phyloP scores from a whole-genome alignment of 108 stramenopile species.

The Pinguiococcus pyrenoidosus region DNA sequence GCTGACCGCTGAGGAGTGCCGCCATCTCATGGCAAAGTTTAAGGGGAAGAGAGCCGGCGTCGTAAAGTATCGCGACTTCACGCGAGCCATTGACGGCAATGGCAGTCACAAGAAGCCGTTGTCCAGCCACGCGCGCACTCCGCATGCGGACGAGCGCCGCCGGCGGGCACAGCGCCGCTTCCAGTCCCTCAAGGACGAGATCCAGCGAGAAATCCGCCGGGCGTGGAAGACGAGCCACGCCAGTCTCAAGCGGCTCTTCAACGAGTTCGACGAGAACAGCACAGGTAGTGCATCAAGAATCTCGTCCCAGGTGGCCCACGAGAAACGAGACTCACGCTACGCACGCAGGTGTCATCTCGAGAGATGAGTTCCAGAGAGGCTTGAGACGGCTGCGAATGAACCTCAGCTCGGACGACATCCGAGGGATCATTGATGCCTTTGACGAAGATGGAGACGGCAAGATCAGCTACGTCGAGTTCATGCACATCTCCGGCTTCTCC shows the following conservation, averaged over 20 bases:
- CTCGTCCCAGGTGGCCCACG: too few species aligned
- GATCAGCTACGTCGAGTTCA: neutral
- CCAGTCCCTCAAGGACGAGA: neutral
- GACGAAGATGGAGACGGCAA: slow-evolving; percentile 7
- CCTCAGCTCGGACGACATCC: slow-evolving; percentile 1
- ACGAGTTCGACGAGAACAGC: slow-evolving; percentile 3
- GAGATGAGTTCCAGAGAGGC: slow-evolving; percentile 11
- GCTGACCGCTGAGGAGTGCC: too few species aligned
- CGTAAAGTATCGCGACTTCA: neutral
- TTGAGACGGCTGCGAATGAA: slow-evolving; percentile 5
- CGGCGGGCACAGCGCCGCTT: neutral
- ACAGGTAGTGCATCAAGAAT: too few species aligned
- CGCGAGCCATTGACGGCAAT: neutral
- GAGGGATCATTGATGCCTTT: slow-evolving; percentile 1
- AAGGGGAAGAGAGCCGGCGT: too few species aligned
- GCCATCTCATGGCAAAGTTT: too few species aligned
- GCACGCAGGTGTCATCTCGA: too few species aligned
- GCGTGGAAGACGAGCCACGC: too few species aligned
- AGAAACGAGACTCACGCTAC: neutral
- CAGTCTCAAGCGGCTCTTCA: slow-evolving; percentile 11
- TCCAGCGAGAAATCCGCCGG: too few species aligned
- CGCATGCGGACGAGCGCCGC: neutral
- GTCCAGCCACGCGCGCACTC: neutral
- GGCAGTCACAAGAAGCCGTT: neutral
- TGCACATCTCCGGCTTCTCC: neutral